Percentiles rank a stretch among this genome's conserved stretches.
Evolutionary conservation across 352 stramenopile species (phyloP).

Genomic region (Pythium phragmitis): DNA sequence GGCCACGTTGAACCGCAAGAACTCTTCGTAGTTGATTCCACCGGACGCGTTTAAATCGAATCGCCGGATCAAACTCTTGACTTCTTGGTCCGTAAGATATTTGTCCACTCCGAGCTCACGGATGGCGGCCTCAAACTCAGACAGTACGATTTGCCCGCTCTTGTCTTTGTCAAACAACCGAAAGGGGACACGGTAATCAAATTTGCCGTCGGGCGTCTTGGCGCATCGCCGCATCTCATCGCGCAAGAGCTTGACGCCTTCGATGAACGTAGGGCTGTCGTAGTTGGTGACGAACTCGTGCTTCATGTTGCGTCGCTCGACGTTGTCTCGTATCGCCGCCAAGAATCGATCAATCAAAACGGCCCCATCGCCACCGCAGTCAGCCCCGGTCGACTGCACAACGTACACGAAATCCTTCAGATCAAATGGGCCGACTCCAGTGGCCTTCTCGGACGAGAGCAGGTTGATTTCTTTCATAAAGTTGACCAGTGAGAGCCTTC

Average conservation of each 20-base stretch:
- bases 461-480: slow-evolving; percentile 61
- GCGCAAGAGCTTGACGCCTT: slow-evolving; percentile 66
- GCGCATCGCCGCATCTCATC: slow-evolving; percentile 73
- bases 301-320: slow-evolving; percentile 81
- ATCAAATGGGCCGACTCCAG: slow-evolving; percentile 40
- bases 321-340: slow-evolving; percentile 58
- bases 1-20: slow-evolving; percentile 71
- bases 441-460: slow-evolving; percentile 50
- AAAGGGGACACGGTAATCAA: slow-evolving; percentile 72
- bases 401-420: slow-evolving; percentile 76
- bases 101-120: slow-evolving; percentile 72
- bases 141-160: slow-evolving; percentile 64
- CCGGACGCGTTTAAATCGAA: slow-evolving; percentile 71
- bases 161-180: slow-evolving; percentile 71
- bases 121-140: slow-evolving; percentile 67
- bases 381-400: slow-evolving; percentile 70
- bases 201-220: slow-evolving; percentile 79
- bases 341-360: slow-evolving; percentile 80
- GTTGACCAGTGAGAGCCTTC: slow-evolving; percentile 57
- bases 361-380: slow-evolving; percentile 61
- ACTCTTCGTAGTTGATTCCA: slow-evolving; percentile 73
- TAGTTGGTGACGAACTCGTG: slow-evolving; percentile 82
- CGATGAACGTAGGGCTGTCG: slow-evolving; percentile 74
- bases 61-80: slow-evolving; percentile 76
- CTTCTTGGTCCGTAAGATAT: slow-evolving; percentile 69